Evolutionary conservation across 1,139 yeast genomes (phyloP), one percentile per base, ranked within the genome.

Genomic region (Debaryomycetaceae sp.): DNA sequence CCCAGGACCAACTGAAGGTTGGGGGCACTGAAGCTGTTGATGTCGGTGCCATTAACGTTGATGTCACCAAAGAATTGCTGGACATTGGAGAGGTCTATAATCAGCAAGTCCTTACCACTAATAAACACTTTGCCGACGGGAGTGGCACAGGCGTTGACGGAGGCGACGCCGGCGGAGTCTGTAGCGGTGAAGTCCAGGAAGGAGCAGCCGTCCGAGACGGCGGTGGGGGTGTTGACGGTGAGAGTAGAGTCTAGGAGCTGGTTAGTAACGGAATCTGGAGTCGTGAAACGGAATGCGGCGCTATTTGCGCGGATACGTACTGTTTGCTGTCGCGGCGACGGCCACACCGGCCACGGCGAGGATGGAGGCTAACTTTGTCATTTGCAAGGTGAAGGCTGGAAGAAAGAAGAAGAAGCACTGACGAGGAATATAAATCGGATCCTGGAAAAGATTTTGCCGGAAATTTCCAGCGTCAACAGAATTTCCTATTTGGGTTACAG

Each of bases 61-160:
- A 90, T 64, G 50, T 75, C 70, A 63, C 97, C 98, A 52, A 73
- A 73, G 45, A 90, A 62, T 61, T 79, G 60, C 40, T 77, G 73
- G 38, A 71, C 59, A 37, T 71, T 71, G 43, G 68, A 64, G 45
- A 75, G 55, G 38, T 73, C 68, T 44, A 77, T 73, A 37, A 69
- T 44, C 42, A 73, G 74, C 34, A 78, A 58, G 29, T 52, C 56
- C 33, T 50, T 57, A 61, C 87, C 85, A 36, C 71, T 51, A 51
- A 90, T 66, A 57, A 66, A 58, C 47, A 90, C 62, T 53, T 78
- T 78, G 65, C 96, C 97, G 39, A 71, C 71, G 41, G 87, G 71
- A 39, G 87, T 80, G 27, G 73, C 58, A 75, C 98, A 90, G 27
- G 75, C 67, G 34, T 82, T 60, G 38, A 81, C 70, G 26, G 60